Conservation (phyloP, 2,329 filamentous ascomycete species). For the Aspergillus jensenii region DNA sequence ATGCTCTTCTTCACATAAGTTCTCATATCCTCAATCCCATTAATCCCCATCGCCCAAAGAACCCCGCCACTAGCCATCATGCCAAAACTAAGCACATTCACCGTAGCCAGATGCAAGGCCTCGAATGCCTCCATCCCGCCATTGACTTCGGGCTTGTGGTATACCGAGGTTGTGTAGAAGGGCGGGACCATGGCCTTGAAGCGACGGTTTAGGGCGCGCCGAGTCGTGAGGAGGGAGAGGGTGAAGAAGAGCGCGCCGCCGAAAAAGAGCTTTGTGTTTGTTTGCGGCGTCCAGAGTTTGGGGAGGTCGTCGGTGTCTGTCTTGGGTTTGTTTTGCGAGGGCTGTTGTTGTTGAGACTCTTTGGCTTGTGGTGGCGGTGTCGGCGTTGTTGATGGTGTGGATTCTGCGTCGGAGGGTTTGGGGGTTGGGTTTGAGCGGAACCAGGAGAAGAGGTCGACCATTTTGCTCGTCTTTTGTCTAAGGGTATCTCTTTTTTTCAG, state of each 20-base stretch:
- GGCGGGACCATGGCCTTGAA: slow-evolving; percentile 62
- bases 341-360: slow-evolving; percentile 12
- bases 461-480: slow-evolving; percentile 1
- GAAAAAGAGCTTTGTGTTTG: slow-evolving; percentile 59
- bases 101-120: slow-evolving; percentile 80
- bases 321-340: neutral
- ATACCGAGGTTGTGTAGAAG: slow-evolving; percentile 62
- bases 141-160: slow-evolving; percentile 51
- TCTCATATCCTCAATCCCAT: slow-evolving; percentile 65
- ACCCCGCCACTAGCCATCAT: slow-evolving; percentile 73
- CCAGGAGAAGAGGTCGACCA: slow-evolving; percentile 23
- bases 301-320: slow-evolving; percentile 7
- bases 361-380: neutral
- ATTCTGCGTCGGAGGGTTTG: slow-evolving; percentile 1
- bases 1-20: slow-evolving; percentile 57
- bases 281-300: slow-evolving; percentile 20
- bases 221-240: slow-evolving; percentile 69
- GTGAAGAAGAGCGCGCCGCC: slow-evolving; percentile 74
- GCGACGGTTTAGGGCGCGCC: slow-evolving; percentile 67
- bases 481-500: neutral
- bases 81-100: slow-evolving; percentile 76
- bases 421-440: slow-evolving; percentile 13
- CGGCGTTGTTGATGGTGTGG: slow-evolving; percentile 5
- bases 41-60: slow-evolving; percentile 76
- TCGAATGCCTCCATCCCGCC: slow-evolving; percentile 74